Evolutionary conservation across 2,329 filamentous ascomycete species (phyloP).

Genomic region (Davidsoniella virescens): DNA sequence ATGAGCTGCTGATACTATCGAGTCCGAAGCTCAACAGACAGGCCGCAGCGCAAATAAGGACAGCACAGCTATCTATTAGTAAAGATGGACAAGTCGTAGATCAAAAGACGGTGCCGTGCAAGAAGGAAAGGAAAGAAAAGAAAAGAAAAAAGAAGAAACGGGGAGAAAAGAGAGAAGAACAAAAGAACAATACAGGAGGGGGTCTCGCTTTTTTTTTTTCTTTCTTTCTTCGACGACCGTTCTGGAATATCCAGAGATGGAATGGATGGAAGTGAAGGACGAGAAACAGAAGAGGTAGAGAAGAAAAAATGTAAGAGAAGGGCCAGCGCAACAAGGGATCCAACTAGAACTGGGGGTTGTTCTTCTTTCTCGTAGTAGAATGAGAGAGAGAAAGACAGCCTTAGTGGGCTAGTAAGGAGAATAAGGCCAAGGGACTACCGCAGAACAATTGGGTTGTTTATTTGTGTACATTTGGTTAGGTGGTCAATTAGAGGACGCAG

Average conservation of each 20-base stretch:
- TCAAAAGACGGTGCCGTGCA: slow-evolving; percentile 1
- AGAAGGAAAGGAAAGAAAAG: slow-evolving; percentile 8
- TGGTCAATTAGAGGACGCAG: too few relatives aligned
- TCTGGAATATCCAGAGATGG: slow-evolving; percentile 8
- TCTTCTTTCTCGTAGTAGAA: not conserved
- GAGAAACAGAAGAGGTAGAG: slow-evolving; percentile 4
- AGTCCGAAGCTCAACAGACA: not conserved
- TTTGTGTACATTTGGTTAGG: too few relatives aligned
- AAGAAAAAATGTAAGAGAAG: slow-evolving; percentile 1
- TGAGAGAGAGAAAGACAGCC: not conserved
- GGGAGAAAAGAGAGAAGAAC: slow-evolving; percentile 5
- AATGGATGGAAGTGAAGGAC: slow-evolving; percentile 4
- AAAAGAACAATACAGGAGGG: slow-evolving; percentile 1
- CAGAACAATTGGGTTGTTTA: too few relatives aligned
- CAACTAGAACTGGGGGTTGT: not conserved
- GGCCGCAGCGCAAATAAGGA: slow-evolving; percentile 5
- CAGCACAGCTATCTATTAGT: slow-evolving; percentile 11
- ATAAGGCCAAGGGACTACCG: not conserved
- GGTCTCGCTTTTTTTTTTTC: not conserved
- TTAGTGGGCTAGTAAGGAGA: not conserved
- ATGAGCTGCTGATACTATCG: not conserved
- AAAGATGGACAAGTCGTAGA: slow-evolving; percentile 1
- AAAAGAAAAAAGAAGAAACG: slow-evolving; percentile 13
- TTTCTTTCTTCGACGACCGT: slow-evolving; percentile 2
- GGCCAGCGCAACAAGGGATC: not conserved